Conservation (phyloP, 805 yeast genomes). For the Metschnikowia corniflorae region DNA sequence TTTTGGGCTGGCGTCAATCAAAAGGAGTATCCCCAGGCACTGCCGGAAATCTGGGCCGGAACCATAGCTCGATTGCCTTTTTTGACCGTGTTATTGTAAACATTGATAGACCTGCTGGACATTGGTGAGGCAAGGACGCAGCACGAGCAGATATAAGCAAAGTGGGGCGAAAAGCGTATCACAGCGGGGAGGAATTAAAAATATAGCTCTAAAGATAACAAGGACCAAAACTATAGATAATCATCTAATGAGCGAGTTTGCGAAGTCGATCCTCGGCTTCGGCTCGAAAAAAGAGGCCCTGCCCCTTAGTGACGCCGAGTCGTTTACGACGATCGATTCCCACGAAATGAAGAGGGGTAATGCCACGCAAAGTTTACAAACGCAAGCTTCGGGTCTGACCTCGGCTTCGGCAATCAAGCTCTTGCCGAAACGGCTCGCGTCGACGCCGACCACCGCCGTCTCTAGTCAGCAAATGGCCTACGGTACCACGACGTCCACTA, state of each 20-base stretch:
- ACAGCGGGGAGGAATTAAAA: too few relatives aligned
- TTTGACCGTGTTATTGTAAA: too few relatives aligned
- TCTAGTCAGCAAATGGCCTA: constrained; percentile 59
- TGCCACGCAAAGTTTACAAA: background rate
- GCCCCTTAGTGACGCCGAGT: constrained; percentile 9
- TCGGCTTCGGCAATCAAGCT: constrained; percentile 19
- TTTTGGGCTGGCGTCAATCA: too few relatives aligned
- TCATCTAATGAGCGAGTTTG: constrained; percentile 42
- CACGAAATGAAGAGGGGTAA: background rate
- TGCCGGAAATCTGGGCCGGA: too few relatives aligned
- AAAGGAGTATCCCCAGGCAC: too few relatives aligned
- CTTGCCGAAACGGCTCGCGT: constrained; percentile 37
- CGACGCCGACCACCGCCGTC: constrained; percentile 67
- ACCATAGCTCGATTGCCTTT: too few relatives aligned
- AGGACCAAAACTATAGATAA: too few relatives aligned
- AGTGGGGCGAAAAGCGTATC: too few relatives aligned
- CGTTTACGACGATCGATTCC: constrained; percentile 1
- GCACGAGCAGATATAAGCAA: too few relatives aligned
- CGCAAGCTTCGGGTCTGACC: constrained; percentile 1
- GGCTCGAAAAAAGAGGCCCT: constrained; percentile 28
- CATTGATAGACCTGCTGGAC: too few relatives aligned
- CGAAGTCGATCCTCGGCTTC: constrained; percentile 43
- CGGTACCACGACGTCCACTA: constrained; percentile 51
- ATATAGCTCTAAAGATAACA: too few relatives aligned
- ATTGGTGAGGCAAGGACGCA: too few relatives aligned